Conservation (phyloP, 2,329 filamentous ascomycete genomes). For the Xylaria hypoxylon region DNA sequence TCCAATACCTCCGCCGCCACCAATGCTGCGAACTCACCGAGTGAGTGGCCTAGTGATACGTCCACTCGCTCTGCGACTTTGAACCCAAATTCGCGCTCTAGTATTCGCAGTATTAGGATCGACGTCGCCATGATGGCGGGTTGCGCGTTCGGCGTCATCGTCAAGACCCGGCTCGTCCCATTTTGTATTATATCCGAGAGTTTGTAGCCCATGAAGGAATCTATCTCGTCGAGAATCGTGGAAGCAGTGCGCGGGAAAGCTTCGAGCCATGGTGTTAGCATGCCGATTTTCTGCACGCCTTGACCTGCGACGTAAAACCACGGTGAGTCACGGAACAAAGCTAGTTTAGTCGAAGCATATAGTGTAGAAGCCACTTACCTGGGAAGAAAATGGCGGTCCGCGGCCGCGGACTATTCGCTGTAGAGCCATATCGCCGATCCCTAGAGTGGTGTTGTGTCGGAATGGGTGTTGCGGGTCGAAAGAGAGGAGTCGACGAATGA, state of each 20-base stretch:
- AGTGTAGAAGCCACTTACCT: constrained; percentile 53
- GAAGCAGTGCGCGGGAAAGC: constrained; percentile 83
- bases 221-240: constrained; percentile 86
- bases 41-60: constrained; percentile 87
- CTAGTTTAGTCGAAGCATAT: constrained; percentile 6
- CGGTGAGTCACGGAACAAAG: constrained; percentile 28
- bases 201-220: constrained; percentile 78
- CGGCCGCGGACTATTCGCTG: constrained; percentile 51
- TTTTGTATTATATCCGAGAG: constrained; percentile 82
- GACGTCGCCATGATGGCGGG: constrained; percentile 97
- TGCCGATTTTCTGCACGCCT: constrained; percentile 89
- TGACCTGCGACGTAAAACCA: constrained; percentile 68
- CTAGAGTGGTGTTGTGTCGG: constrained; percentile 31
- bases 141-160: constrained; percentile 87
- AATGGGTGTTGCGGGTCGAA: constrained; percentile 36
- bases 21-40: constrained; percentile 93
- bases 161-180: constrained; percentile 81
- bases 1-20: constrained; percentile 84
- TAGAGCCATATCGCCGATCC: constrained; percentile 50
- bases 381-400: constrained; percentile 72
- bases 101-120: constrained; percentile 85
- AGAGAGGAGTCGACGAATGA: constrained; percentile 4
- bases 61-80: constrained; percentile 76
- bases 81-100: constrained; percentile 88
- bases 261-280: constrained; percentile 86